Evolutionary conservation across 2,329 filamentous ascomycete genomes (phyloP), one percentile per base, ranked within the genome.

Genomic region (Mycocentrospora acerina): DNA sequence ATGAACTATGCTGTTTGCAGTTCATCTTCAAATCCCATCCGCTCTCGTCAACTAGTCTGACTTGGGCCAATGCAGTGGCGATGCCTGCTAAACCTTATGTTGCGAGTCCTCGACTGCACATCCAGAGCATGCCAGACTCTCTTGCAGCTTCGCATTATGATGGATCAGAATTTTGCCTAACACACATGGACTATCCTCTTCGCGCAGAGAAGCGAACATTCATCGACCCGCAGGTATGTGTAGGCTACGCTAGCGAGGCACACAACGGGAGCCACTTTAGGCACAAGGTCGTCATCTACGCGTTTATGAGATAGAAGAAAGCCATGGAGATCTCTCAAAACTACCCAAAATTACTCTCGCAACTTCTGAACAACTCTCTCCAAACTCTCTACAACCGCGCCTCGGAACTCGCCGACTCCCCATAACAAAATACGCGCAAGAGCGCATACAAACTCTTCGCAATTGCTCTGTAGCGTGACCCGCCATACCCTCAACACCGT

Each of bases 81-180:
- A 52, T 52, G 46, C 29, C 35, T 12, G 44, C 42, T 8, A 17
- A 34, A n/a, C 38, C 39, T 11, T 55, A 53, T 24, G 17, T 29
- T 44, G 50, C 37, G 12, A 26, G 34, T 4, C 30, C 58, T 7
- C 54, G 64, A 1, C 69, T 86, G 0, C 70, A 66, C 11, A 87
- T 86, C 62, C 78, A 83, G 9, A 82, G 75, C 4, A 71, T 86
- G 17, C 57, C 77, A 0, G 83, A 86, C 55, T 75, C 73, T 6
- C 75, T 90, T 2, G 74, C 75, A 0, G 40, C 48, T 3, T 56
- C 70, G 16, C 84, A 87, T 56, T 71, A 89, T 18, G 86, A 89
- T 63, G 86, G 75, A n/a, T 85, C 80, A 12, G 86, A 90, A 65
- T 89, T 85, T 69, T 90, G 86, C 62, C 77, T 90, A 40, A 80